Base-by-base conservation (phyloP, 208 protist genomes). In the Lotmaria passim region DNA sequence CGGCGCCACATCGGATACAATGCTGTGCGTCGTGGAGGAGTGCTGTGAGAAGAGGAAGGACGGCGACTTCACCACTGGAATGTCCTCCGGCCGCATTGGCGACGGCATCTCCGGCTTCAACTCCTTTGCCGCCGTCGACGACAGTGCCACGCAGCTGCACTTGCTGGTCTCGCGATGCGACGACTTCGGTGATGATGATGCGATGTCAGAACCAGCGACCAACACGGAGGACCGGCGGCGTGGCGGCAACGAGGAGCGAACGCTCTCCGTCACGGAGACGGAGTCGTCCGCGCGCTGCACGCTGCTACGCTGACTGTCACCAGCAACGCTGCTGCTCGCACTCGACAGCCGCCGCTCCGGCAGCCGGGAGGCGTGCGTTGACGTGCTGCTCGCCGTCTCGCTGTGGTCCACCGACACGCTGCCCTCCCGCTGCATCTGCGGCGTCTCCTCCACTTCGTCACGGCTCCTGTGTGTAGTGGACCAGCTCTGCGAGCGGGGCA, bases 201-300 rank as follows among this genome's bases (percentile, higher is more conserved):
- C 47, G 31, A 6, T 21, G 26, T 41, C 7, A 24, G 38, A 23
- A 23, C 23, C 3, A 14, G 19, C 34, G 10, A 19, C 52, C 7
- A 44, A n/a, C 24, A 53, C 38, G n/a, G 64, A 63, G 17, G 58
- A 72, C 38, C 34, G 53, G 15, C 63, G 63, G 21, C 63, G 62
- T 19, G 56, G 38, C 34, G 64, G 72, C 52, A 78, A 51, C 4
- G 72, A 78, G 30, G 63, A 67, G 21, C 63, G 72, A 0, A 56
- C 39, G 43, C 48, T 71, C 59, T 66, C 39, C 48, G 52, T 52
- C 24, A 57, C 60, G 3, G 44, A 38, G 30, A 48, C 17, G n/a
- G 30, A 41, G 14, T 58, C 39, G 19, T 52, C 55, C 6, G 21
- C 36, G 14, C 44, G 52, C 26, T 39, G 26, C 6, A 63, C 65